A percentile compares a stretch with the other conserved stretches of the same genome.
Evolutionary conservation across 352 stramenopile species (phyloP).

Genomic region (Phytophthora idaei): DNA sequence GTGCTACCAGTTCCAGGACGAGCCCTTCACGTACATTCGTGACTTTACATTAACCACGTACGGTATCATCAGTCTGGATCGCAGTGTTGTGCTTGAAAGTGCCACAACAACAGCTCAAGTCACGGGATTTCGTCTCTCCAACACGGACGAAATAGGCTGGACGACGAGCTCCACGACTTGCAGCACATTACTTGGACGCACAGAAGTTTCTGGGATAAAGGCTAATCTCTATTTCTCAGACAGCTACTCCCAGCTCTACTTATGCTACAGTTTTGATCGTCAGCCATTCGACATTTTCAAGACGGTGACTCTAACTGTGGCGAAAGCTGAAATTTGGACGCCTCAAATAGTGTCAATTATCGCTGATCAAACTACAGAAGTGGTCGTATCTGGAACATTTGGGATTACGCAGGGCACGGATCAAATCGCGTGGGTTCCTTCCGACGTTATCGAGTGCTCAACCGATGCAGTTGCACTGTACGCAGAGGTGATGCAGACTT

Average conservation of each 20-base stretch:
- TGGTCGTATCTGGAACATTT: conserved; percentile 62
- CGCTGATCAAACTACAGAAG: conserved; percentile 40
- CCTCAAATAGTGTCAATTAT: conserved; percentile 57
- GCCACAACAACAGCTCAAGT: conserved; percentile 55
- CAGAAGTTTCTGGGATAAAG: conserved; percentile 39
- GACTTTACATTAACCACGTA: conserved; percentile 52
- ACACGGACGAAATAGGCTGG: conserved; percentile 60
- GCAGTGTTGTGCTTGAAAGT: conserved; percentile 44
- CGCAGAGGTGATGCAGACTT: conserved; percentile 45
- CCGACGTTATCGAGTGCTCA: conserved; percentile 47
- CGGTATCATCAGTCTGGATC: conserved; percentile 50
- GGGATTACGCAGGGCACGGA: conserved; percentile 61
- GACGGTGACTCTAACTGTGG: conserved; percentile 38
- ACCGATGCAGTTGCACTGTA: conserved; percentile 36
- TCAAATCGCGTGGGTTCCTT: conserved; percentile 68
- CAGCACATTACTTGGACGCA: conserved; percentile 35
- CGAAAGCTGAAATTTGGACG: conserved; percentile 59
- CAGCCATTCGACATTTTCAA: conserved; percentile 65
- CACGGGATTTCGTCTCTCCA: conserved; percentile 53
- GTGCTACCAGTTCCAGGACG: conserved; percentile 77
- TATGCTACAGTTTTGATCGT: conserved; percentile 73
- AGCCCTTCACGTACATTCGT: conserved; percentile 59
- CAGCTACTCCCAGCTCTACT: conserved; percentile 41
- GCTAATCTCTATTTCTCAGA: conserved; percentile 37
- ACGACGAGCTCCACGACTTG: conserved; percentile 48